These are phyloP conservation scores for Groenewaldozyma auringiensis DNA, from an alignment of 1,139 yeast genomes.

Conservation along the genomic window DNA sequence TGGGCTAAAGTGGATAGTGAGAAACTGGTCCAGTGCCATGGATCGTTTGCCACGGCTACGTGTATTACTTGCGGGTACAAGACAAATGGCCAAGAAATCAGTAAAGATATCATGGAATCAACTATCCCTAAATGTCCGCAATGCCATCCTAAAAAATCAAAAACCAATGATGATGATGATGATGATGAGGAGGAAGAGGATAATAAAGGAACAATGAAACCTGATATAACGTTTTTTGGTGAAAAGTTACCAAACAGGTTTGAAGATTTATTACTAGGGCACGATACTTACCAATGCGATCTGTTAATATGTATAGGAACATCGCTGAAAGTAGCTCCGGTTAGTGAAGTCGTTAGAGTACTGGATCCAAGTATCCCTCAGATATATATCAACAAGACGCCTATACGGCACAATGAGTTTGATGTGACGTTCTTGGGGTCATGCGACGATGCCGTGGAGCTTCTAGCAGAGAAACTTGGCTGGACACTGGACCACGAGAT, in stretches of 20 bases:
- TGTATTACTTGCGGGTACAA: constrained; percentile 71
- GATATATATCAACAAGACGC: constrained; percentile 70
- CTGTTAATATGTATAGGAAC: constrained; percentile 85
- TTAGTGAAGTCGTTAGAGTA: constrained; percentile 80
- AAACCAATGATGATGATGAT: constrained; percentile 10
- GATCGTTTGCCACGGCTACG: constrained; percentile 87
- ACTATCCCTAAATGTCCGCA: constrained; percentile 70
- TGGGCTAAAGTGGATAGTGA: constrained; percentile 69
- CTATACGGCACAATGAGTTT: constrained; percentile 71
- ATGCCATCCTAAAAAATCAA: constrained; percentile 30
- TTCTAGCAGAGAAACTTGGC: constrained; percentile 49
- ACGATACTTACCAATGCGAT: constrained; percentile 58
- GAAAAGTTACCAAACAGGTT: constrained; percentile 75
- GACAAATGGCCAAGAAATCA: constrained; percentile 62
- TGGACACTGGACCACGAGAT: constrained; percentile 64
- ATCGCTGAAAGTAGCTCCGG: constrained; percentile 91
- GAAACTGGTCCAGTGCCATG: constrained; percentile 87
- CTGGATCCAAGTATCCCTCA: constrained; percentile 71
- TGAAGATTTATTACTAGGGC: constrained; percentile 41
- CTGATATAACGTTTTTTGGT: constrained; percentile 93
- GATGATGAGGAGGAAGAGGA: constrained; percentile 21
- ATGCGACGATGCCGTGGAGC: constrained; percentile 80
- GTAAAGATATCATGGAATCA: constrained; percentile 50
- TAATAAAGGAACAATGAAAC: constrained; percentile 75
- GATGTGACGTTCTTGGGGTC: constrained; percentile 75